phyloP scores from a whole-genome alignment of 148 eudicot species.

The Limonium bicolor region DNA sequence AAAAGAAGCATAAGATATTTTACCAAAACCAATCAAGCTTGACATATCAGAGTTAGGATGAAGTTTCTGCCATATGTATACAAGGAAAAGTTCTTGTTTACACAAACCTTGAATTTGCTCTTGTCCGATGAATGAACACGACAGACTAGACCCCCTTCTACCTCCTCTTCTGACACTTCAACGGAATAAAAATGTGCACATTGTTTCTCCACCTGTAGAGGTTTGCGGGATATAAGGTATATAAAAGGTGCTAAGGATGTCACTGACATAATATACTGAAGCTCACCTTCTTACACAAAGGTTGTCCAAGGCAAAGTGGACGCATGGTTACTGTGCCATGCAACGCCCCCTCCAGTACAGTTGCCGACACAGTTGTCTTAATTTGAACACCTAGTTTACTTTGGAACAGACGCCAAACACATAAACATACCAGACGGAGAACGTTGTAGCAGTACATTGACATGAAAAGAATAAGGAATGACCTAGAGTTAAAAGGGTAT shows the following conservation, averaged over 20 bases:
- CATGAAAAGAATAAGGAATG: not conserved
- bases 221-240: conserved; percentile 6
- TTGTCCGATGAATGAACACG: conserved; percentile 75
- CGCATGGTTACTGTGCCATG: conserved; percentile 50
- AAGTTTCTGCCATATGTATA: too few species aligned
- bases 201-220: conserved; percentile 90
- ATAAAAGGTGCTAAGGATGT: conserved; percentile 2
- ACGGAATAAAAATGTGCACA: conserved; percentile 90
- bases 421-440: not conserved
- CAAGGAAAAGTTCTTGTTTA: too few species aligned
- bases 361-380: conserved; percentile 92
- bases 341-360: conserved; percentile 88
- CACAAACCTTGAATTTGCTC: conserved; percentile 88
- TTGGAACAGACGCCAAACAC: conserved; percentile 7
- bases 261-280: too few species aligned
- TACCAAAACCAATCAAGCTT: too few species aligned
- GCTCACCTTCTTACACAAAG: conserved; percentile 58
- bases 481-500: not conserved
- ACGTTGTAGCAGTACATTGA: not conserved
- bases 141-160: conserved; percentile 66
- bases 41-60: too few species aligned
- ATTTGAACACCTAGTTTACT: conserved; percentile 98
- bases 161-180: conserved; percentile 70
- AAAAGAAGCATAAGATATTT: too few species aligned
- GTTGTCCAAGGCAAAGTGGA: conserved; percentile 66